A percentile compares a stretch with the other conserved stretches of the same genome.
Evolutionary conservation across 2,329 filamentous ascomycete genomes (phyloP).

Genomic region (Xylaria sp.): DNA sequence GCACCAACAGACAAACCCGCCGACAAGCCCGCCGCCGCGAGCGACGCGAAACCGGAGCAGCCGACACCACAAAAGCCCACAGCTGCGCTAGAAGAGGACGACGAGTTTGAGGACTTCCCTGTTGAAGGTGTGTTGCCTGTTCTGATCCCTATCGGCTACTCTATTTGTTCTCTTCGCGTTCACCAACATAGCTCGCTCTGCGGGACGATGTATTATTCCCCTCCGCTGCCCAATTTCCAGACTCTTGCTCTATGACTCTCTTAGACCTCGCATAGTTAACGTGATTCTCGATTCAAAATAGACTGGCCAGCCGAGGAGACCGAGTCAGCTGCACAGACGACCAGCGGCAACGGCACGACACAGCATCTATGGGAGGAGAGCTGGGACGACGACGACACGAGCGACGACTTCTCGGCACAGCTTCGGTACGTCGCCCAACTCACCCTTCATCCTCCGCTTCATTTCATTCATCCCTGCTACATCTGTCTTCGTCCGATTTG

Average conservation of each 20-base stretch:
- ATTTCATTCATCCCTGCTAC: background rate
- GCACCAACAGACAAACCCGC: conserved; percentile 46
- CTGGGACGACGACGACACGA: conserved; percentile 99
- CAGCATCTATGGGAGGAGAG: conserved; percentile 98
- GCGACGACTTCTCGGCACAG: conserved; percentile 94
- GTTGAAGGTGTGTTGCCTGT: conserved; percentile 78
- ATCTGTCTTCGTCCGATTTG: too few species aligned
- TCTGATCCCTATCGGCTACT: background rate
- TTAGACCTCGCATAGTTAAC: conserved; percentile 28
- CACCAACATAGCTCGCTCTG: background rate
- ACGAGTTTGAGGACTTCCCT: conserved; percentile 99
- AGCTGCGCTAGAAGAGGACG: conserved; percentile 88
- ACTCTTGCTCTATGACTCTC: background rate
- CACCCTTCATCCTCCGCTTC: background rate
- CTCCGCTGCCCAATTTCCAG: background rate
- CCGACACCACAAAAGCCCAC: conserved; percentile 70
- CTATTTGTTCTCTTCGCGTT: background rate
- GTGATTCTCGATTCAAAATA: conserved; percentile 50
- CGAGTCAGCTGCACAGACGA: conserved; percentile 66
- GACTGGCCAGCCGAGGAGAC: conserved; percentile 95
- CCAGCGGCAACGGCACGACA: conserved; percentile 68
- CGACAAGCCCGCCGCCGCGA: conserved; percentile 54
- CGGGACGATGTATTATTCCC: background rate
- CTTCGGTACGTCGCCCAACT: conserved; percentile 74
- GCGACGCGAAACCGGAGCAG: conserved; percentile 57